phyloP scores from a whole-genome alignment of 192 early-diverging fungal species.

The Rhizophagus sp. region DNA sequence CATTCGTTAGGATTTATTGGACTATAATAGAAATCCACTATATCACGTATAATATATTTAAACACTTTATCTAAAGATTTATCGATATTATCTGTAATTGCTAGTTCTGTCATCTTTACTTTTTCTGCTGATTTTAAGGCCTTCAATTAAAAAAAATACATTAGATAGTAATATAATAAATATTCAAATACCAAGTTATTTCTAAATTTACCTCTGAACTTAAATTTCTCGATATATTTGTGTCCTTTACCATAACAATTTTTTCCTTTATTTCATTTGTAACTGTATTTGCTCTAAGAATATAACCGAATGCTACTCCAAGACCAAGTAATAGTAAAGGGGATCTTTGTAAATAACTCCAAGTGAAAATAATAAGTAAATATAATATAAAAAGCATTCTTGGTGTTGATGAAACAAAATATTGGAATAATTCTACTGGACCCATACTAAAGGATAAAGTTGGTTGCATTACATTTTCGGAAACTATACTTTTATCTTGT shows the following conservation, averaged over 20 bases:
- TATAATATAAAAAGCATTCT: constrained; percentile 8
- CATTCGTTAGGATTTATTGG: constrained; percentile 13
- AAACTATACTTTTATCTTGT: background rate
- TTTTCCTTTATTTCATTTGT: background rate
- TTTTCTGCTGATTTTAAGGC: background rate
- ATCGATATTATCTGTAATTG: background rate
- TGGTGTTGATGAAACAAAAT: constrained; percentile 4
- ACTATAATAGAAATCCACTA: constrained; percentile 13
- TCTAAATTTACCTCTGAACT: background rate
- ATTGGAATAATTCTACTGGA: background rate
- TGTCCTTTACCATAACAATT: background rate
- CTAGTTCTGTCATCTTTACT: constrained; percentile 3
- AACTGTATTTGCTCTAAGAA: background rate
- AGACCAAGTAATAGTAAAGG: background rate
- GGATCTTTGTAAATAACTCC: constrained; percentile 20
- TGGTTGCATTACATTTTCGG: background rate
- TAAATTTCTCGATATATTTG: background rate
- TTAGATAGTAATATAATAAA: no score
- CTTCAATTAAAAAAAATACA: background rate
- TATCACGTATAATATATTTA: constrained; percentile 21
- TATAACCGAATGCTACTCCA: background rate
- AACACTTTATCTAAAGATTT: background rate
- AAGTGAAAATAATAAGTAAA: constrained; percentile 5
- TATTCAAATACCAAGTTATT: no score
- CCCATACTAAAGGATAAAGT: background rate